Evolutionary conservation across 768 basidiomycete genomes (phyloP), one percentile per base, ranked within the genome.

Genomic region (Tricholoma bakamatsutake): DNA sequence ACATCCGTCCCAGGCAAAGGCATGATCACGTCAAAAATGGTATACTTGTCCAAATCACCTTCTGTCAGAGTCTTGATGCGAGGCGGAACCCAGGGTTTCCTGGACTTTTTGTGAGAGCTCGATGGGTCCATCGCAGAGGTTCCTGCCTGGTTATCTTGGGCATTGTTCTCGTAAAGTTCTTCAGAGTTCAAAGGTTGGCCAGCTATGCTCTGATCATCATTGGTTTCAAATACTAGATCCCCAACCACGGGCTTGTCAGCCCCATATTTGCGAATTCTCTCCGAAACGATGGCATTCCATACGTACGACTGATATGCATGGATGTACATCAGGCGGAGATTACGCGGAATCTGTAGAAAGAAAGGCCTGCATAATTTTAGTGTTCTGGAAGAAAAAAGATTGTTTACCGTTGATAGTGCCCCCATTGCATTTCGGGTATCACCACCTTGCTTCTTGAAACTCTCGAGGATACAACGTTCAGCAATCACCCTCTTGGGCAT

Each of bases 261-360:
- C 30, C 95, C 93, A 63, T 85, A 85, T 48, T 78, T 76, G 57
- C 83, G 84, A 64, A 98, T 85, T 11, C 97, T 88, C 70, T 98
- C 93, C 3, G 95, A 98, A 39, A 95, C 92, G 54, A 98, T 87
- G 47, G 93, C 85, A 71, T 99, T 99, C 96, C 96, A 99, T 33
- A 98, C 87, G 63, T 98, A 99, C 13, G 92, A 95, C 69, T 99
- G 97, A 68, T 98, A 99, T 30, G 95, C 95, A 69, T 99, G 97
- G 53, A 98, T 85, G 68, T 98, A 99, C 91, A 99, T 98, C 60
- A 97, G 74, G 50, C 97, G 82, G 57, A 99, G 81, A 66, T 96
- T 98, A 54, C 88, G 81, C 12, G 97, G 97, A 61, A 99, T 98
- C 96, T 98, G 61, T n/a, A 43, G 30, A 15, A 21, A 43, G 10